These are phyloP conservation scores for Gentiana dahurica DNA, from an alignment of 257 asterid species.

Conservation along the genomic window DNA sequence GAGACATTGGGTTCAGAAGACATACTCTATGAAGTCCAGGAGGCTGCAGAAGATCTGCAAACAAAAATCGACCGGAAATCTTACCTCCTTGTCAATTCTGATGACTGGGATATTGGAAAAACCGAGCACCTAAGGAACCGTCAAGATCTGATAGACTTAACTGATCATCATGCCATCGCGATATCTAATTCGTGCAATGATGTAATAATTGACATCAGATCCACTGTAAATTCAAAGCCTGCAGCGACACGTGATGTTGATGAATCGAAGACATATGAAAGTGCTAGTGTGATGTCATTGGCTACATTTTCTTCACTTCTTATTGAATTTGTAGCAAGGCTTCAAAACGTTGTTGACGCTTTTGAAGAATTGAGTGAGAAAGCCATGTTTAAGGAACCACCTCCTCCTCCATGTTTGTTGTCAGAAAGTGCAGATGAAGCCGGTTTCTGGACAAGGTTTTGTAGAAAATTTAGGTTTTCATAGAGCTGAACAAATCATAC, in stretches of 20 bases:
- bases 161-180: conserved; percentile 7
- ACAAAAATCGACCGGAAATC: conserved; percentile 46
- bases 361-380: conserved; percentile 55
- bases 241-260: conserved; percentile 25
- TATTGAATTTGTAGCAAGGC: conserved; percentile 74
- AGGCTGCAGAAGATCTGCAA: conserved; percentile 40
- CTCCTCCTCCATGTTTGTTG: conserved; percentile 1
- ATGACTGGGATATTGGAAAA: conserved; percentile 50
- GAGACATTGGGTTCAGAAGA: conserved; percentile 38
- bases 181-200: conserved; percentile 36
- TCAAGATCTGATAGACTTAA: conserved; percentile 19
- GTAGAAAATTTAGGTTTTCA: conserved; percentile 13
- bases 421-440: conserved; percentile 10
- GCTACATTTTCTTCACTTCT: conserved; percentile 69
- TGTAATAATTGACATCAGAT: conserved; percentile 24
- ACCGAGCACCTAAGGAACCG: conserved; percentile 21
- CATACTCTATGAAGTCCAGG: conserved; percentile 31
- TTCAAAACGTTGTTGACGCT: conserved; percentile 60
- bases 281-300: conserved; percentile 67
- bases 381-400: conserved; percentile 48
- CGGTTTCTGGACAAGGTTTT: conserved; percentile 36
- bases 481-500: background rate
- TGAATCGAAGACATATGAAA: conserved; percentile 49
- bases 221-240: conserved; percentile 24
- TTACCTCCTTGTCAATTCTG: conserved; percentile 55